Evolutionary conservation across 2,329 filamentous ascomycete genomes (phyloP).

Genomic region (Anisogramma anomala): DNA sequence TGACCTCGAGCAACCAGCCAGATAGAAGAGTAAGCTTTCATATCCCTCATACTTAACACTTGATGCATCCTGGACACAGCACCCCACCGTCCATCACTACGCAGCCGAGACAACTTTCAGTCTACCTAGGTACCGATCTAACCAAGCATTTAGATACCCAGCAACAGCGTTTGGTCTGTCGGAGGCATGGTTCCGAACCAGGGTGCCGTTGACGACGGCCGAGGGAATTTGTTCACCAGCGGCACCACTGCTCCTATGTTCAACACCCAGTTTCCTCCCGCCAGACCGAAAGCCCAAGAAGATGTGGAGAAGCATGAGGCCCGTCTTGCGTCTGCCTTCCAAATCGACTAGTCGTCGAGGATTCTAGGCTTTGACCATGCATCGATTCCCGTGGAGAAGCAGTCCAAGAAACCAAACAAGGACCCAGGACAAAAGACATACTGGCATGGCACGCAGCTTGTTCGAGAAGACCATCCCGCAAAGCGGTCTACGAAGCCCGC

Average conservation of each 20-base stretch:
- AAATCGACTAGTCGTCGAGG: conserved; percentile 59
- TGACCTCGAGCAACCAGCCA: neutral
- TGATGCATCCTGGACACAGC: too few relatives aligned
- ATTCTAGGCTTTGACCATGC: conserved; percentile 46
- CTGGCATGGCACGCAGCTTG: conserved; percentile 34
- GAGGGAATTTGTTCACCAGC: conserved; percentile 52
- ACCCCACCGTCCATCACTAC: too few relatives aligned
- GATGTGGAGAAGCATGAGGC: conserved; percentile 59
- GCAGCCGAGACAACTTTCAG: too few relatives aligned
- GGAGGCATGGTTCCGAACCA: conserved; percentile 53
- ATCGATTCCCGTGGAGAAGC: conserved; percentile 14
- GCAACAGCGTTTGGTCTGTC: conserved; percentile 64
- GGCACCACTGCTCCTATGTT: conserved; percentile 62
- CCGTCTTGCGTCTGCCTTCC: conserved; percentile 67
- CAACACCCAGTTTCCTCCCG: conserved; percentile 36
- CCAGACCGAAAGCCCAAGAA: conserved; percentile 37
- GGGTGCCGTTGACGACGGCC: conserved; percentile 46
- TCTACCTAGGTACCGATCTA: neutral
- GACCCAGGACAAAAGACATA: conserved; percentile 21
- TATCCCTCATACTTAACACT: too few relatives aligned
- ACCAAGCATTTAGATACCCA: conserved; percentile 34
- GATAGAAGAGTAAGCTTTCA: conserved; percentile 10
- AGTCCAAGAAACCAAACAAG: conserved; percentile 10
- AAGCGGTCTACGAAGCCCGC: conserved; percentile 17
- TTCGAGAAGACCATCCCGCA: conserved; percentile 17